A percentile compares a stretch with the other conserved stretches of the same genome.
Evolutionary conservation across 73 alveolate species (phyloP).

Genomic region (Uronychia setigera): DNA sequence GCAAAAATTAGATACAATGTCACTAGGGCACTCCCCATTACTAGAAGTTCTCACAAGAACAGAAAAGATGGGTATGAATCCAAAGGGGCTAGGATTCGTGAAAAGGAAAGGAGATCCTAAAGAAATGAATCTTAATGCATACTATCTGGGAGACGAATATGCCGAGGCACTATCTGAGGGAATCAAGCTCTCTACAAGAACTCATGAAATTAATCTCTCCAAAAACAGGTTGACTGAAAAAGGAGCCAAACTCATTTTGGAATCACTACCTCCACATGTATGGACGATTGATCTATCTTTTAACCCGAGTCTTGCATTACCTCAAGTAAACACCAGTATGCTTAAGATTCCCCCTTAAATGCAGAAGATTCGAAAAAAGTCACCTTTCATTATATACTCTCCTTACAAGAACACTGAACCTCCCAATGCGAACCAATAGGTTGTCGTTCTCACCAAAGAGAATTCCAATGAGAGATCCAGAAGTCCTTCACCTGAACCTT

Average conservation of each 20-base stretch:
- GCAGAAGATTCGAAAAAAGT: not conserved
- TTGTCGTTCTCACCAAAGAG: too few species aligned
- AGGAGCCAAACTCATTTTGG: conserved; percentile 3
- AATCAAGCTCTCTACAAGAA: not conserved
- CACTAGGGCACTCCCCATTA: conserved; percentile 15
- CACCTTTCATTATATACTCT: conserved; percentile 9
- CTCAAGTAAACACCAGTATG: not conserved
- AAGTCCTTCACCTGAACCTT: too few species aligned
- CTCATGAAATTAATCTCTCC: not conserved
- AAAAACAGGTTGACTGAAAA: conserved; percentile 13
- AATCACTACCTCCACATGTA: conserved; percentile 18
- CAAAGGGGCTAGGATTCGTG: conserved; percentile 61
- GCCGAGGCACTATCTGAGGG: conserved; percentile 2
- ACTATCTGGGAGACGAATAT: conserved; percentile 13
- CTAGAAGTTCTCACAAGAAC: conserved; percentile 16
- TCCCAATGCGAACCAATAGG: too few species aligned
- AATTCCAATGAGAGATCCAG: too few species aligned
- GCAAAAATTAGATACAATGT: not conserved
- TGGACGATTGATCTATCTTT: conserved; percentile 29
- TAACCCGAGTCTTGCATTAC: conserved; percentile 22
- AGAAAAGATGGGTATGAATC: conserved; percentile 24
- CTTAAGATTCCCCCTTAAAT: not conserved
- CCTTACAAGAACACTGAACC: not conserved
- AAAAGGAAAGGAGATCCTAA: conserved; percentile 28
- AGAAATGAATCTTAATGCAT: not conserved